phyloP scores from a whole-genome alignment of 192 early-diverging fungal genomes.

The Entophlyctis luteolus region DNA sequence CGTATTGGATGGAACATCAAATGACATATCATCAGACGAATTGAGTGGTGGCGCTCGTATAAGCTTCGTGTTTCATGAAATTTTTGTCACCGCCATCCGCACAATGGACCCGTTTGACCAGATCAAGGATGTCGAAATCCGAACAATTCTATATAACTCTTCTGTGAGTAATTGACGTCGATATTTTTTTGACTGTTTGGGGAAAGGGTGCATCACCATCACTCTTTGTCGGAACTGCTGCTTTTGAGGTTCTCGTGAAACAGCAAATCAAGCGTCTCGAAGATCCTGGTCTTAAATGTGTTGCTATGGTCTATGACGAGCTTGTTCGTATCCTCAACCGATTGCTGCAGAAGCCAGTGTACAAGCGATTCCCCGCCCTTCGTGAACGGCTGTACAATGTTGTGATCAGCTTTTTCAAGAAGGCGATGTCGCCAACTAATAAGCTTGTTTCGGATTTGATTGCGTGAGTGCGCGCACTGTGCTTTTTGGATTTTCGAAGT shows the following conservation, averaged over 20 bases:
- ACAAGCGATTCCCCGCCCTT: constrained; percentile 94
- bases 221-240: constrained; percentile 95
- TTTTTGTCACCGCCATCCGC: constrained; percentile 86
- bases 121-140: constrained; percentile 97
- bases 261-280: constrained; percentile 98
- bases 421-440: constrained; percentile 83
- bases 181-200: background rate
- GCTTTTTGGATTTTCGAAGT: background rate
- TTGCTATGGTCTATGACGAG: constrained; percentile 95
- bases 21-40: constrained; percentile 91
- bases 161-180: constrained; percentile 48
- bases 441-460: constrained; percentile 93
- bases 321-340: constrained; percentile 90
- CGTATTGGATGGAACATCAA: constrained; percentile 91
- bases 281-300: constrained; percentile 94
- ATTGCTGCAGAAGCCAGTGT: constrained; percentile 87
- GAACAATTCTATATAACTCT: constrained; percentile 97
- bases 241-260: constrained; percentile 96
- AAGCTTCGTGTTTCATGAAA: constrained; percentile 98
- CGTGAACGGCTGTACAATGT: constrained; percentile 90
- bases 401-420: constrained; percentile 92
- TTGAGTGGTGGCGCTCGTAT: constrained; percentile 97
- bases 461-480: constrained; percentile 61
- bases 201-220: constrained; percentile 88
- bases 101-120: constrained; percentile 97